phyloP scores from a whole-genome alignment of 2,329 filamentous ascomycete genomes.

The Botryotinia narcissicola region DNA sequence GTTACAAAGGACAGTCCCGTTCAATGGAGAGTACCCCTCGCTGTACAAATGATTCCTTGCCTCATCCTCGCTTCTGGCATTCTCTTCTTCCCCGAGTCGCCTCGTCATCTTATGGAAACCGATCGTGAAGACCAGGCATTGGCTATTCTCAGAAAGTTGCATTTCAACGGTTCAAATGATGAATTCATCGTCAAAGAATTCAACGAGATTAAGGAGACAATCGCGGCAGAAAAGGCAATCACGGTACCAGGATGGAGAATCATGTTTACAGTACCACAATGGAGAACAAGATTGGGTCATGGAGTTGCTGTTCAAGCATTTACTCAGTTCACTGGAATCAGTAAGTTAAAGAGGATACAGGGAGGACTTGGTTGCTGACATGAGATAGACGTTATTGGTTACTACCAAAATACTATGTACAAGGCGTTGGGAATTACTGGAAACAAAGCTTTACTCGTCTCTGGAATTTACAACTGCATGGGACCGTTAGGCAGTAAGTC shows the following conservation, averaged over 20 bases:
- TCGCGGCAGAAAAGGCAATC: conserved; percentile 56
- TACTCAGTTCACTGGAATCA: conserved; percentile 62
- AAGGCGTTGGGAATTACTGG: conserved; percentile 55
- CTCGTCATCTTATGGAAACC: conserved; percentile 73
- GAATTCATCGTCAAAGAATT: conserved; percentile 58
- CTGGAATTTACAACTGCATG: conserved; percentile 59
- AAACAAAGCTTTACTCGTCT: conserved; percentile 51
- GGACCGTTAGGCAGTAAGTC: conserved; percentile 47
- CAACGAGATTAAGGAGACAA: conserved; percentile 59
- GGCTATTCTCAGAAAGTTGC: conserved; percentile 64
- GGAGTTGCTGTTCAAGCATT: conserved; percentile 63
- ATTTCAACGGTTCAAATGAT: conserved; percentile 63
- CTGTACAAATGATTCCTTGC: conserved; percentile 66
- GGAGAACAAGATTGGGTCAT: conserved; percentile 60
- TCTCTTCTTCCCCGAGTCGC: conserved; percentile 67
- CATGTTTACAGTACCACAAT: conserved; percentile 56
- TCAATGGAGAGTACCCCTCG: conserved; percentile 35
- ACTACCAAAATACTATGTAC: conserved; percentile 61
- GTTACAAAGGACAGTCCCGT: conserved; percentile 23
- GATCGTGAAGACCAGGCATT: conserved; percentile 64
- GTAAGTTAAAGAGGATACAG: conserved; percentile 20
- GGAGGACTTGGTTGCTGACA: neutral
- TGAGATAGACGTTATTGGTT: conserved; percentile 55
- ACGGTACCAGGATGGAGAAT: conserved; percentile 53
- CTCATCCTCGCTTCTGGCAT: conserved; percentile 61